Conservation (phyloP, 345 rosid genomes). For the Bruguiera gymnorhiza region DNA sequence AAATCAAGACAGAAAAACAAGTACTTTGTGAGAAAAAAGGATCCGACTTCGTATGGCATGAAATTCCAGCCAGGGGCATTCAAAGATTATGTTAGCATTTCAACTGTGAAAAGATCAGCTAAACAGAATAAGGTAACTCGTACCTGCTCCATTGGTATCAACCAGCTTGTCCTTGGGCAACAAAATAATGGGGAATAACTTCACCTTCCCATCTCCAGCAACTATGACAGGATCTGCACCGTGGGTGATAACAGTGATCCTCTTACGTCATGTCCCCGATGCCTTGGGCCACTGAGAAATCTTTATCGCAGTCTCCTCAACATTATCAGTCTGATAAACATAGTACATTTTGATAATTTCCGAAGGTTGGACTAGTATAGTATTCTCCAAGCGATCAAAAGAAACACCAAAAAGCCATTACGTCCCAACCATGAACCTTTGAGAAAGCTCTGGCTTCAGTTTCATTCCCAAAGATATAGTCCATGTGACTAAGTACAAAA, state of each 20-base stretch:
- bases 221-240: slow-evolving; percentile 96
- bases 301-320: slow-evolving; percentile 83
- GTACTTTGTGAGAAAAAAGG: no score
- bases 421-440: slow-evolving; percentile 98
- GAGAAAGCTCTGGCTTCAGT: slow-evolving; percentile 89
- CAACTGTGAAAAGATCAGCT: neutral
- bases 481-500: slow-evolving; percentile 57
- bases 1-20: no score
- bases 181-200: slow-evolving; percentile 62
- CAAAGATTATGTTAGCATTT: neutral
- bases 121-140: neutral
- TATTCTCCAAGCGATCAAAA: neutral
- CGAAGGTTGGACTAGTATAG: neutral
- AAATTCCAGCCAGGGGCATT: no score
- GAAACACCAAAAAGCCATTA: slow-evolving; percentile 14
- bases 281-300: slow-evolving; percentile 88
- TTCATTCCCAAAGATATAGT: slow-evolving; percentile 88
- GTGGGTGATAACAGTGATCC: slow-evolving; percentile 91
- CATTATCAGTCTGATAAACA: slow-evolving; percentile 67
- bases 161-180: slow-evolving; percentile 87
- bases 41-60: no score
- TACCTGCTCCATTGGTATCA: slow-evolving; percentile 97
- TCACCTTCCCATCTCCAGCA: slow-evolving; percentile 92
- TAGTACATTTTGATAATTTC: neutral
- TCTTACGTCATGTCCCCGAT: slow-evolving; percentile 67